Evolutionary conservation across 768 basidiomycete genomes (phyloP).

Genomic region (Chalciporus pseudorubinellus): DNA sequence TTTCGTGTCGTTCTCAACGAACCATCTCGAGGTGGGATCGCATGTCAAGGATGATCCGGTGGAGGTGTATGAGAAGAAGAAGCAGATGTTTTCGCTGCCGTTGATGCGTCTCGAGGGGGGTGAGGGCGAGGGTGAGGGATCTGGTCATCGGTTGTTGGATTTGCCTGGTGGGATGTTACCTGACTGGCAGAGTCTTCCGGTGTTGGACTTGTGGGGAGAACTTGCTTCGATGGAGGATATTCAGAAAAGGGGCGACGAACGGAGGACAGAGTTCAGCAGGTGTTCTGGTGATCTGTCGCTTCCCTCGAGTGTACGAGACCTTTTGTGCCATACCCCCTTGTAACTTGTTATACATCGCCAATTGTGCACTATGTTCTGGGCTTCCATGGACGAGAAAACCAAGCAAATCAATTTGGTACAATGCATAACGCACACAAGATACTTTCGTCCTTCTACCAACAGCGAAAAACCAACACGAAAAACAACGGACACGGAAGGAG

Average conservation of each 20-base stretch:
- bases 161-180: conserved; percentile 58
- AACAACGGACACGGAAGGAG: conserved; percentile 1
- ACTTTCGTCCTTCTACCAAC: conserved; percentile 19
- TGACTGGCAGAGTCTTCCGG: conserved; percentile 52
- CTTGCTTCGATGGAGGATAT: conserved; percentile 38
- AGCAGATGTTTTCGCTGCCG: conserved; percentile 64
- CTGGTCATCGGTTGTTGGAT: conserved; percentile 45
- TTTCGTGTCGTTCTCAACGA: conserved; percentile 80
- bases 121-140: conserved; percentile 1
- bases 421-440: conserved; percentile 16
- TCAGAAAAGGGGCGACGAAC: conserved; percentile 32
- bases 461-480: conserved; percentile 1
- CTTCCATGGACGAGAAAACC: conserved; percentile 4
- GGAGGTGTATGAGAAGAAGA: conserved; percentile 50
- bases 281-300: conserved; percentile 24
- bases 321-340: conserved; percentile 17
- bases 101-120: conserved; percentile 48
- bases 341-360: no score
- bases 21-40: conserved; percentile 81
- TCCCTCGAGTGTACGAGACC: conserved; percentile 24
- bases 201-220: conserved; percentile 64
- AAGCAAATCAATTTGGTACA: conserved; percentile 16
- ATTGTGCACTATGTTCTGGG: no score
- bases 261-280: conserved; percentile 35
- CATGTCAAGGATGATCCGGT: conserved; percentile 64